Evolutionary conservation across 192 early-diverging fungal species (phyloP), one percentile per base, ranked within the genome.

Genomic region (Mortierella antarctica): DNA sequence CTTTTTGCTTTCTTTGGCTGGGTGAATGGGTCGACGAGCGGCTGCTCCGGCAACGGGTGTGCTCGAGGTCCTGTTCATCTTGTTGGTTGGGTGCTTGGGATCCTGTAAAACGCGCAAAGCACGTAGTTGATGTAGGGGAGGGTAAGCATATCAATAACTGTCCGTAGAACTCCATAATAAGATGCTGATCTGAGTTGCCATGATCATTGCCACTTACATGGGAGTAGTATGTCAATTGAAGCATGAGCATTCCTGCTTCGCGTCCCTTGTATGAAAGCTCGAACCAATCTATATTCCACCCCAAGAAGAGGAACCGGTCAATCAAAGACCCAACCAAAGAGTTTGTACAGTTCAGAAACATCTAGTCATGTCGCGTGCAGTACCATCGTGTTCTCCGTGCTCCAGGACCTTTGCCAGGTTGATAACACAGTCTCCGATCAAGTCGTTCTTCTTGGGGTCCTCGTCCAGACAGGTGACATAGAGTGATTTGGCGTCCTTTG

Each of bases 301-400:
- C 1, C 55, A 6, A 57, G 20, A 48, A 62, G 60, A 9, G 45
- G 44, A 59, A 59, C 11, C 14, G 15, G 18, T 8, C 17, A 55
- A 55, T 8, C 17, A n/a, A 8, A 55, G 23, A 8, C n/a, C 3
- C 9, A 4, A 55, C 9, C 9, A 55, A 12, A 31, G 31, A 31
- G 31, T 31, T 31, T 31, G 31, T 3, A 31, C 31, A 31, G 1
- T 31, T 31, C 31, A 31, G 31, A 4, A 51, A n/a, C 12, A n/a
- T 15, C 50, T 1, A 51, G 50, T 12, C n/a, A 15, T 51, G 50
- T 12, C 50, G 18, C 2, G 18, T 7, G 15, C 49, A 31, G 23
- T 83, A 89, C 88, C 87, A 84, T 89, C 88, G 15, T 71, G 74
- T 67, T 87, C 87, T 6, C 87, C 85, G 10, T 83, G 71, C 41